A percentile compares a stretch with the other conserved stretches of the same genome.
Conservation (phyloP, 305 asterid genomes). For the Fraxinus greggii region DNA sequence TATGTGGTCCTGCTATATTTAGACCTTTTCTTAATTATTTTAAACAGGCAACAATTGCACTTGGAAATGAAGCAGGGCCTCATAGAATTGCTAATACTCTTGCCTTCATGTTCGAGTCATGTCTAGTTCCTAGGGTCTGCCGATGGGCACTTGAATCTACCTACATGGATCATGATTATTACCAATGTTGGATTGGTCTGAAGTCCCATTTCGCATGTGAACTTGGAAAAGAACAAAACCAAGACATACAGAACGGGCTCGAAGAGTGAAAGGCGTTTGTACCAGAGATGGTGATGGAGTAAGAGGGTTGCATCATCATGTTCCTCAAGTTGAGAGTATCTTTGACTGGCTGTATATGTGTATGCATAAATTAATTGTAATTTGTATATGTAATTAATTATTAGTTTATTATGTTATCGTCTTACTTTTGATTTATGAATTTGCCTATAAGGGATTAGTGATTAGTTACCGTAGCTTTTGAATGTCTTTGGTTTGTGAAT, state of each 20-base stretch:
- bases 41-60: constrained; percentile 69
- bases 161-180: constrained; percentile 71
- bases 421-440: no score
- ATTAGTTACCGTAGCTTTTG: no score
- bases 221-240: constrained; percentile 20
- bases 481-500: no score
- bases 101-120: constrained; percentile 99
- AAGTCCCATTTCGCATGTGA: constrained; percentile 71
- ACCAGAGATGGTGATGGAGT: neutral
- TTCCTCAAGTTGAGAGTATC: neutral
- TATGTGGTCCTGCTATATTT: neutral
- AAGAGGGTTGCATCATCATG: neutral
- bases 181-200: constrained; percentile 95
- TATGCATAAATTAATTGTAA: no score
- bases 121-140: constrained; percentile 84
- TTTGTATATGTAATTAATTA: no score
- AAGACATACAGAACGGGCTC: constrained; percentile 27
- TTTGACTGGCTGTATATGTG: no score
- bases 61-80: constrained; percentile 73
- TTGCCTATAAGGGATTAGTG: no score
- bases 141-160: constrained; percentile 89
- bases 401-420: no score
- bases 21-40: neutral
- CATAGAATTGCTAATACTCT: constrained; percentile 58
- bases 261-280: constrained; percentile 14